Base-by-base conservation (phyloP, 371 early-diverging fungal species). In the Apophysomyces trapeziformis region DNA sequence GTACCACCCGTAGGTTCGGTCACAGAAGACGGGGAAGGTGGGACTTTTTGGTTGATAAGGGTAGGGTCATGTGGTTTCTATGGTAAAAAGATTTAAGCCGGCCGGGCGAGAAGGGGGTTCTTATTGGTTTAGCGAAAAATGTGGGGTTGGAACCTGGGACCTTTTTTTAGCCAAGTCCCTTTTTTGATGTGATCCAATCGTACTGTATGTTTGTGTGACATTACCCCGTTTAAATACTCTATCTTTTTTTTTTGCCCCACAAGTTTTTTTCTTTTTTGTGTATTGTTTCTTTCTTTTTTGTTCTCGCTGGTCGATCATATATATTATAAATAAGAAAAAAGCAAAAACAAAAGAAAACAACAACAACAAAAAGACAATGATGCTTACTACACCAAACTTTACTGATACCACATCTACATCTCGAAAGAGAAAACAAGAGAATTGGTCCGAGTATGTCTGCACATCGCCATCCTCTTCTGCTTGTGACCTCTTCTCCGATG, bases 361-460 rank as follows among this genome's bases (percentile, higher is more conserved):
- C 32, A 26, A 26, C 32, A 2, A 26, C 32, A 26, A 26, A 13
- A 41, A 13, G 13, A 47, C 18, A 61, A 61, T 57, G 56, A 68
- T 47, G 63, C 60, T 63, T 56, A 50, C 21, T 26, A 50, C 54
- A 50, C 57, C 70, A 58, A 54, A 59, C 13, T 36, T 50, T 9
- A 57, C 37, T 38, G 11, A 66, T 36, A 60, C 41, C 16, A 56
- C 63, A 38, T 21, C 64, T 43, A 18, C 57, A 18, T 68, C 75
- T 18, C 69, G 75, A 35, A 75, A 75, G 63, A 35, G 75, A 58
- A 75, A 71, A 58, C 75, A 75, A 13, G 35, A 61, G 18, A 59
- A 45, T 32, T 76, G 70, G 70, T 72, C 76, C 45, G 76, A 76
- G 21, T 76, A 64, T 66, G 70, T 72, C 26, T 68, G 72, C 56